Evolutionary conservation across 1,284 basidiomycete species (phyloP), one percentile per base, ranked within the genome.

Genomic region (Singerocomus inundabilis): DNA sequence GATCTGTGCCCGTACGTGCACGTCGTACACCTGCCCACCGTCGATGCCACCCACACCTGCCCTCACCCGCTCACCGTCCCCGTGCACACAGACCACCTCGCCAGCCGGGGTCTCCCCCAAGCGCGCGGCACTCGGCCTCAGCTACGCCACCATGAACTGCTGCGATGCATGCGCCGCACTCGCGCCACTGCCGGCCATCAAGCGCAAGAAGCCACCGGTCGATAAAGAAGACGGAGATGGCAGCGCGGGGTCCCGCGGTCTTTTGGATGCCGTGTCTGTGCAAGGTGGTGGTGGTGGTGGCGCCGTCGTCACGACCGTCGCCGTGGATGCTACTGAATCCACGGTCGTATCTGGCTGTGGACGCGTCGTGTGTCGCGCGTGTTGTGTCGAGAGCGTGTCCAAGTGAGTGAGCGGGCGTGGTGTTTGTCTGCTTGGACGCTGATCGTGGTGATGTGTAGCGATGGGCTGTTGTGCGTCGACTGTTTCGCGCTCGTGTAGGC

Each of bases 1-100:
- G 12, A 59, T 69, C 42, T 65, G 63, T 24, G 37, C 63, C 21
- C 65, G 63, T 9, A 65, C 60, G 18, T 65, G 63, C 34, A 66
- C 66, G 11, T 69, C 63, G 0, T 68, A 65, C 26, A 66, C 54
- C 24, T 54, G 57, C 13, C 66, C 62, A 1, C 35, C 49, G 31
- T 64, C 67, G 36, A 38, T 60, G 18, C 67, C 63, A 18, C 65
- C 67, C 6, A 64, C 63, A 1, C 63, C 66, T 6, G 66, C 65
- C 32, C 62, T 66, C 42, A 69, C 65, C 4, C 64, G 65, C 24
- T 67, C 66, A 15, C 61, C 63, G 5, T 67, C 66, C 21, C 66
- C 66, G 5, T 48, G 59, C 0, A 36, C 49, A 1, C 43, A 39
- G 1, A 18, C 15, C 5, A 7, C 34, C 1, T 35, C 57, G 2